Evolutionary conservation across 768 basidiomycete species (phyloP).

Genomic region (Suillus subaureus): DNA sequence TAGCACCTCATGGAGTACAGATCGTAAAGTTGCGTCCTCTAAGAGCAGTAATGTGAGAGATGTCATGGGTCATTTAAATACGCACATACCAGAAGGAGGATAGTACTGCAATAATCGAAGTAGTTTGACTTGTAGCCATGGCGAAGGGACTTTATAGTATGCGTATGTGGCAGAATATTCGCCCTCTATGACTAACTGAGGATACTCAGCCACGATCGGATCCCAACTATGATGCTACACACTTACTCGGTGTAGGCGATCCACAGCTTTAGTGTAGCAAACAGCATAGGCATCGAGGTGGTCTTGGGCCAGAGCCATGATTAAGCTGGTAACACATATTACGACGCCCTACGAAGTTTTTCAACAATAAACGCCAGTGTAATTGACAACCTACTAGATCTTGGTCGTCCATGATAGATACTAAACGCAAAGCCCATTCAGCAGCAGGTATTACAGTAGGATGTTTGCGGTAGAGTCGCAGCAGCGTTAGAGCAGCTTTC

Average conservation of each 20-base stretch:
- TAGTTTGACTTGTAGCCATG: constrained; percentile 97
- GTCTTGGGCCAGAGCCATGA: constrained; percentile 94
- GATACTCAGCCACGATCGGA: constrained; percentile 14
- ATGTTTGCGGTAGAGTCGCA: constrained; percentile 94
- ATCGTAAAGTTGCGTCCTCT: constrained; percentile 85
- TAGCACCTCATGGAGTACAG: constrained; percentile 78
- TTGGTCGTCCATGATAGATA: constrained; percentile 93
- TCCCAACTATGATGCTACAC: constrained; percentile 1
- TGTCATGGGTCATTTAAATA: constrained; percentile 7
- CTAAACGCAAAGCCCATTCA: constrained; percentile 95
- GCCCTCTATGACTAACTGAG: constrained; percentile 85
- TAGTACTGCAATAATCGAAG: constrained; percentile 94
- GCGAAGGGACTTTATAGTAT: constrained; percentile 97
- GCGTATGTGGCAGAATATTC: constrained; percentile 89
- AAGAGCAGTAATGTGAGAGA: constrained; percentile 11
- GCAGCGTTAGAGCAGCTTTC: constrained; percentile 92
- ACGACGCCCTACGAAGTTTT: constrained; percentile 75
- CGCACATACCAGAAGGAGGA: constrained; percentile 79
- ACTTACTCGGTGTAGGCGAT: constrained; percentile 79
- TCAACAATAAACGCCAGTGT: neutral
- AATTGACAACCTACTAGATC: constrained; percentile 60
- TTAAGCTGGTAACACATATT: constrained; percentile 88
- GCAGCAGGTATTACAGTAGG: constrained; percentile 90
- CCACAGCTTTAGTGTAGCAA: constrained; percentile 94
- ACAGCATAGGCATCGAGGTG: constrained; percentile 88